Percentiles rank a stretch among this genome's conserved stretches.
Conservation (phyloP, 108 stramenopile genomes). For the Heterococcus sp. region DNA sequence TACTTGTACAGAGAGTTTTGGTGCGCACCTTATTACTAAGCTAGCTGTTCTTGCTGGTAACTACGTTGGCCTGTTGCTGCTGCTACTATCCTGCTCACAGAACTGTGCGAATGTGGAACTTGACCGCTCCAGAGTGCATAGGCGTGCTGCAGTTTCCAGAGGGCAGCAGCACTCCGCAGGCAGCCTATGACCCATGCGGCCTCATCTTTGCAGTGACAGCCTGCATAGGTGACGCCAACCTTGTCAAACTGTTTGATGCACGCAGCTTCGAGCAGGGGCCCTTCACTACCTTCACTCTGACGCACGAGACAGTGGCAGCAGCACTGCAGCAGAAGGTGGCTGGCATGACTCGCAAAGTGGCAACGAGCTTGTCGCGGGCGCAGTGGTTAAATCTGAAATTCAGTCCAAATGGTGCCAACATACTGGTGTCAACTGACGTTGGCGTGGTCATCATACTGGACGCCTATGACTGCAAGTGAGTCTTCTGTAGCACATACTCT, state of each 20-base stretch:
- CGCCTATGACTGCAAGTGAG: slow-evolving; percentile 17
- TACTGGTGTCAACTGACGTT: slow-evolving; percentile 47
- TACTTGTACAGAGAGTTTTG: no score
- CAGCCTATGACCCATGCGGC: slow-evolving; percentile 55
- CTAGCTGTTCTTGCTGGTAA: no score
- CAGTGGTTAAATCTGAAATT: slow-evolving; percentile 56
- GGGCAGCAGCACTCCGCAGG: slow-evolving; percentile 34
- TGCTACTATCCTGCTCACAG: no score
- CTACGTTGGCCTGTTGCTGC: no score
- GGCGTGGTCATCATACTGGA: slow-evolving; percentile 48
- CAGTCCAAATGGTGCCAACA: slow-evolving; percentile 52
- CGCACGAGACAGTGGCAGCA: slow-evolving; percentile 27
- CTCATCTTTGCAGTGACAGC: slow-evolving; percentile 52
- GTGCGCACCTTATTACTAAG: no score
- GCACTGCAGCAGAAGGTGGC: background rate
- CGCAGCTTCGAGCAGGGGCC: slow-evolving; percentile 39
- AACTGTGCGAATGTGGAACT: slow-evolving; percentile 52
- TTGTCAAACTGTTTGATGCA: slow-evolving; percentile 53
- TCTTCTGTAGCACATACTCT: background rate
- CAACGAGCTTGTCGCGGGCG: slow-evolving; percentile 35
- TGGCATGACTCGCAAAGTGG: slow-evolving; percentile 29
- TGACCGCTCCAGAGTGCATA: slow-evolving; percentile 41
- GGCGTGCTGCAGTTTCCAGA: slow-evolving; percentile 35
- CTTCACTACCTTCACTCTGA: slow-evolving; percentile 46
- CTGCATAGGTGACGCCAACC: slow-evolving; percentile 18